Percentiles rank a stretch among this genome's conserved stretches.
These are phyloP conservation scores for Udeniomyces megalosporus DNA, from an alignment of 768 basidiomycete genomes.

Conservation along the genomic window DNA sequence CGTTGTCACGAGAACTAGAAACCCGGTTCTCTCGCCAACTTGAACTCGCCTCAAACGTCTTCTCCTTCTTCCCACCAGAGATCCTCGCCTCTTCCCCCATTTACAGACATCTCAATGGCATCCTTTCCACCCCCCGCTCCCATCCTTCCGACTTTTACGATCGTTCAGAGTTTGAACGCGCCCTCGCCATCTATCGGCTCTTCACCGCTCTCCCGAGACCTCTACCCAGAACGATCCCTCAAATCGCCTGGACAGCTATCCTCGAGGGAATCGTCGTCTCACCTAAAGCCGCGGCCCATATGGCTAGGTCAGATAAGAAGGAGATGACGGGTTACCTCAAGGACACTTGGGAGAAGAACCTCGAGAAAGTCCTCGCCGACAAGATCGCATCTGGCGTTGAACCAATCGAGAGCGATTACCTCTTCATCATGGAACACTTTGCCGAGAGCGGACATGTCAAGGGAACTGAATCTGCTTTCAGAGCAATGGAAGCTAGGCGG, in stretches of 20 bases:
- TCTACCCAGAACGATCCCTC: not conserved
- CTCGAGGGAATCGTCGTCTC: slow-evolving; percentile 1
- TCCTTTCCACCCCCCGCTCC: not conserved
- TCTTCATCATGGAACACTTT: slow-evolving; percentile 58
- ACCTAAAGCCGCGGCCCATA: not conserved
- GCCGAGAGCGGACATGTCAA: slow-evolving; percentile 55
- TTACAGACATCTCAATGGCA: not conserved
- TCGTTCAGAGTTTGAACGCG: no score
- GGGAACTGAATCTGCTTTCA: slow-evolving; percentile 45
- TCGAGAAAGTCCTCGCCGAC: slow-evolving; percentile 51
- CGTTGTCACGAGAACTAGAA: no score
- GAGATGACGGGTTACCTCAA: slow-evolving; percentile 3
- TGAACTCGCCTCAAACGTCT: no score
- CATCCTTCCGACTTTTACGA: not conserved
- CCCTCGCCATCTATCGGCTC: no score
- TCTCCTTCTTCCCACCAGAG: no score
- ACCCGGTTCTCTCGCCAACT: no score
- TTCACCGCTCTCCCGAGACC: no score
- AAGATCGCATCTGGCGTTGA: slow-evolving; percentile 42
- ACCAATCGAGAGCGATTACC: slow-evolving; percentile 47
- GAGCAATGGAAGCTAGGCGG: slow-evolving; percentile 39
- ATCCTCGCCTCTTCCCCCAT: no score
- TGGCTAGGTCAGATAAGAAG: not conserved
- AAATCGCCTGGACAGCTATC: not conserved
- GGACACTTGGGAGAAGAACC: slow-evolving; percentile 42